Base-by-base conservation (phyloP, 257 asterid genomes). In the Ehretia macrophylla region DNA sequence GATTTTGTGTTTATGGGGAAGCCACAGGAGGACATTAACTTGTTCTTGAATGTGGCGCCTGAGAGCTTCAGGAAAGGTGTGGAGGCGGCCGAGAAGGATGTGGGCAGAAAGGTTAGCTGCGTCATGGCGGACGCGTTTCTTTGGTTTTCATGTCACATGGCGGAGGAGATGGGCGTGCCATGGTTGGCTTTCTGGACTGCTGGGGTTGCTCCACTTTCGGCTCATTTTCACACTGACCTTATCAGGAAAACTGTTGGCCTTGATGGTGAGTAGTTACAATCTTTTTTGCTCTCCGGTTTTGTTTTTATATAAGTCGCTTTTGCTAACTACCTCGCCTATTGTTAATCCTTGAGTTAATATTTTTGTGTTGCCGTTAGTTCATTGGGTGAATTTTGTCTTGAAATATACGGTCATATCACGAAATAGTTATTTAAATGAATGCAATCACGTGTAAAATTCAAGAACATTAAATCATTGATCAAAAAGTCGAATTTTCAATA, bases 161-260 rank as follows among this genome's bases (percentile, higher is more conserved):
- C 90, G 16, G 65, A 37, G 60, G 80, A 77, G 20, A 35, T 55
- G 47, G 68, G 69, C 11, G 77, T 69, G 47, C 62, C 66, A 17
- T 83, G 87, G 90, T 54, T 80, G 46, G 79, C 87, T 19, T 61
- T 80, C 5, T 83, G 87, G 90, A 76, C 78, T 0, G 72, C 87
- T 0, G 90, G 75, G 5, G 75, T 80, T 11, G 18, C 60, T 11
- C 14, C 87, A 3, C 40, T 83, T 18, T 68, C 81, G 1, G 54
- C 74, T 11, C 87, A 83, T 68, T 9, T 75, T 56, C 56, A 80
- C 42, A 77, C 85, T 3, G 83, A 83, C 17, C 52, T 58, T 17
- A 78, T 83, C 45, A 73, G 69, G 35, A 49, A 55, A 50, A 70
- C 65, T 27, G 66, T 81, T 61, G 80, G 68, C 10, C 55, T 56